Percentiles rank a stretch among this genome's conserved stretches.
Conservation (phyloP, 2,329 filamentous ascomycete genomes). For the Aspergillus niger region DNA sequence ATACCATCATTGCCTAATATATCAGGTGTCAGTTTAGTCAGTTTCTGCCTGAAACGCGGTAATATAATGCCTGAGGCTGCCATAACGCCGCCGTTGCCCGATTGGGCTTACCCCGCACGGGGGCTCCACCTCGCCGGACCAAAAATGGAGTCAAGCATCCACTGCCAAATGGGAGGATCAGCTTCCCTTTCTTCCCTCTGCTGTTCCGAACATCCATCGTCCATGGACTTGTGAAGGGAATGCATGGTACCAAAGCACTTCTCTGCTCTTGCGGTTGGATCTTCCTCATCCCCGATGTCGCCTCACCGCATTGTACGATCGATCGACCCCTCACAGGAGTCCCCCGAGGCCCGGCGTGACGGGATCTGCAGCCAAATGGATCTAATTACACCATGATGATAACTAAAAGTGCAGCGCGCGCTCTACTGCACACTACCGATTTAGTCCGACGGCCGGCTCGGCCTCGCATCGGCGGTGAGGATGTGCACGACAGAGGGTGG, state of each 20-base stretch:
- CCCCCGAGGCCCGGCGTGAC: not conserved
- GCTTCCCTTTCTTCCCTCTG: not conserved
- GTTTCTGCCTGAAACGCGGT: not conserved
- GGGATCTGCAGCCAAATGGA: not conserved
- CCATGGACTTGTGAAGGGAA: not conserved
- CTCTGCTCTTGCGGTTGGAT: not conserved
- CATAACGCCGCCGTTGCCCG: not conserved
- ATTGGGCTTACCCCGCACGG: slow-evolving; percentile 25
- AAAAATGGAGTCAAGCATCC: not conserved
- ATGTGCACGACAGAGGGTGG: not conserved
- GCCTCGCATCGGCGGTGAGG: not conserved
- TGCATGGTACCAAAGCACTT: not conserved
- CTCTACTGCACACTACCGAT: not conserved
- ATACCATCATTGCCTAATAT: not conserved
- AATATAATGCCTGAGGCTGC: not conserved
- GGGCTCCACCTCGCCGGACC: not conserved
- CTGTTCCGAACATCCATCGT: too few relatives aligned
- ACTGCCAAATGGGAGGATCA: not conserved
- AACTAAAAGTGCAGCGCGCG: not conserved
- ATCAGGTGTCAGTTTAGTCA: not conserved
- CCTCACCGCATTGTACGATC: not conserved
- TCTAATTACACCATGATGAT: not conserved
- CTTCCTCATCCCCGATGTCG: not conserved
- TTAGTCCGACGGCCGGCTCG: not conserved
- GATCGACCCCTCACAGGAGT: not conserved